A percentile compares a stretch with the other conserved stretches of the same genome.
Evolutionary conservation across 2,329 filamentous ascomycete genomes (phyloP).

Genomic region (Venturia nashicola): DNA sequence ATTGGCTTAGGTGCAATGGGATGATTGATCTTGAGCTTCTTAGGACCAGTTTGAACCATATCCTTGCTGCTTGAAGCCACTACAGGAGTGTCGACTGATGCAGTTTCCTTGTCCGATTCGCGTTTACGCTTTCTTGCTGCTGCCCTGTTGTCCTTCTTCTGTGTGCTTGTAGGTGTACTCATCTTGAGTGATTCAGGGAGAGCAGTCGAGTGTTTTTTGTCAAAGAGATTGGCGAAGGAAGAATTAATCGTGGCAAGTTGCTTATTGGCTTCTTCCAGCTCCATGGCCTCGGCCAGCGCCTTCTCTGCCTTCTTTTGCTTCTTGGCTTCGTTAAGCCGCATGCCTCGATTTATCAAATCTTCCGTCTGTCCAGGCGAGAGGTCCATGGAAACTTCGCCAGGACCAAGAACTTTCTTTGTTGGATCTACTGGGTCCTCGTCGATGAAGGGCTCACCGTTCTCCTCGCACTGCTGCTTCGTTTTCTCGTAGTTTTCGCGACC

Average conservation of each 20-base stretch:
- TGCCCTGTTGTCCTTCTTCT: slow-evolving; percentile 15
- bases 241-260: slow-evolving; percentile 17
- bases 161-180: slow-evolving; percentile 13
- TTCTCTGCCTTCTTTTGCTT: slow-evolving; percentile 49
- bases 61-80: slow-evolving; percentile 15
- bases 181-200: slow-evolving; percentile 14
- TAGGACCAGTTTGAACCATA: slow-evolving; percentile 1
- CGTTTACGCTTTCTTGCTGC: slow-evolving; percentile 40
- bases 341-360: slow-evolving; percentile 50
- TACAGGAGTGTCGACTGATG: slow-evolving; percentile 11
- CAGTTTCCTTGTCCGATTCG: slow-evolving; percentile 30
- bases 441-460: slow-evolving; percentile 51
- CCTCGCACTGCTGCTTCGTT: slow-evolving; percentile 53
- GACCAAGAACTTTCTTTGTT: slow-evolving; percentile 34
- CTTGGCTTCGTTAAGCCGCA: slow-evolving; percentile 69
- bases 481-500: slow-evolving; percentile 33
- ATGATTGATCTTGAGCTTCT: slow-evolving; percentile 10
- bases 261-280: slow-evolving; percentile 22
- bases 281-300: slow-evolving; percentile 12
- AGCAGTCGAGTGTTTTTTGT: slow-evolving; percentile 4
- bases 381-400: slow-evolving; percentile 49
- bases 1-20: slow-evolving; percentile 14
- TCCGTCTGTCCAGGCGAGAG: slow-evolving; percentile 31
- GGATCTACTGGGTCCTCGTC: slow-evolving; percentile 32
- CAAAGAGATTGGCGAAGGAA: slow-evolving; percentile 22